These are phyloP conservation scores for Colletotrichum godetiae DNA, from an alignment of 2,329 filamentous ascomycete genomes.

Conservation along the genomic window DNA sequence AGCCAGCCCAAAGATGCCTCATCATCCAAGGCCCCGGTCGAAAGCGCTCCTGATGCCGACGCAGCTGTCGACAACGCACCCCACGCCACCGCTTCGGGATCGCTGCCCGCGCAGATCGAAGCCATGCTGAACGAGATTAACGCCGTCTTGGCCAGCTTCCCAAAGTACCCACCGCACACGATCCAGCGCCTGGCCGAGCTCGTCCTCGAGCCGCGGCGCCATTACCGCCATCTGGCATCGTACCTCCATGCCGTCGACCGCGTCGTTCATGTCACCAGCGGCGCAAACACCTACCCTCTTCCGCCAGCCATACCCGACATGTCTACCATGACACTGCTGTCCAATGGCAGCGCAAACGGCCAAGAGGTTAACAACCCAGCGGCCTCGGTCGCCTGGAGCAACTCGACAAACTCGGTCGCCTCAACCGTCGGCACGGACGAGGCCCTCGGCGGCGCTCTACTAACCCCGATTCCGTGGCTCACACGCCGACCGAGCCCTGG, in stretches of 20 bases:
- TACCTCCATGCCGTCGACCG: constrained; percentile 94
- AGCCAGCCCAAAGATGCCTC: constrained; percentile 52
- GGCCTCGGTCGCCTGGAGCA: constrained; percentile 58
- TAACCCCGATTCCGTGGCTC: constrained; percentile 96
- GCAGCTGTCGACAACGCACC: constrained; percentile 40
- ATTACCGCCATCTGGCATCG: constrained; percentile 84
- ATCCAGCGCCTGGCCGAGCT: constrained; percentile 93
- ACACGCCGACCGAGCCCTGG: constrained; percentile 47
- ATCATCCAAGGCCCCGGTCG: constrained; percentile 46
- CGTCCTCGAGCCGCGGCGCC: constrained; percentile 77
- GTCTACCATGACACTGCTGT: constrained; percentile 62
- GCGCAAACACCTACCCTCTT: constrained; percentile 83
- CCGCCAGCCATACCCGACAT: constrained; percentile 73
- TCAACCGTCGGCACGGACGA: constrained; percentile 82
- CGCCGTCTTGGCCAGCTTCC: constrained; percentile 75
- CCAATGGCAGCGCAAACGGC: constrained; percentile 71
- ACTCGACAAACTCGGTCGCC: constrained; percentile 53
- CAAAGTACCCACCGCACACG: constrained; percentile 85
- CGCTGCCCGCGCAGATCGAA: constrained; percentile 72
- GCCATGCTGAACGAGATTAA: constrained; percentile 72
- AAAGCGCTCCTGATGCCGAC: constrained; percentile 44
- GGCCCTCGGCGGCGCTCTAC: constrained; percentile 85
- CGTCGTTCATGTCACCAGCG: constrained; percentile 89
- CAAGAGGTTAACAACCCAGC: constrained; percentile 46
- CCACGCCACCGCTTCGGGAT: constrained; percentile 51